Conservation (phyloP, 768 basidiomycete species). For the Phylloporus sp. region DNA sequence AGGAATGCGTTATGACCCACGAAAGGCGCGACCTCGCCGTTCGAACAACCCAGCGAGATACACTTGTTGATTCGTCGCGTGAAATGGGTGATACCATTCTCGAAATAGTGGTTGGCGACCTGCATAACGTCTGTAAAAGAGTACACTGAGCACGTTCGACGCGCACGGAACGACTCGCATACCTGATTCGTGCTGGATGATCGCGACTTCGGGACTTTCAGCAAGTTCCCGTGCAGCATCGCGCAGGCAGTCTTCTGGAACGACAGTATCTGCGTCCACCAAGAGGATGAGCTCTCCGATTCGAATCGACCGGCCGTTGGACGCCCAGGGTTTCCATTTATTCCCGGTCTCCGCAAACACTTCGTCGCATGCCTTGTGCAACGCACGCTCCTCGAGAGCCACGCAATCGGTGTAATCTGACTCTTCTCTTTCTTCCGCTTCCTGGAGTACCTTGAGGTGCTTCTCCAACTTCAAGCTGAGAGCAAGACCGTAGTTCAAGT, state of each 20-base stretch:
- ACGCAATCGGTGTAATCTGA: constrained; percentile 36
- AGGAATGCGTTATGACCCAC: constrained; percentile 89
- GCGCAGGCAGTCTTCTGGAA: constrained; percentile 86
- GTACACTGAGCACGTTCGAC: background rate
- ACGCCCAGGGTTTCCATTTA: constrained; percentile 69
- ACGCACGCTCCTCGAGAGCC: constrained; percentile 64
- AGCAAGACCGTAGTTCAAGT: constrained; percentile 75
- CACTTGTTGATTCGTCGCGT: constrained; percentile 82
- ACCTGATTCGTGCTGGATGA: constrained; percentile 88
- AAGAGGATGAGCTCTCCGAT: constrained; percentile 78
- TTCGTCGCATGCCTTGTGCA: constrained; percentile 73
- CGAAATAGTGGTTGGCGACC: constrained; percentile 85
- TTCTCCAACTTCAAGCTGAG: constrained; percentile 34
- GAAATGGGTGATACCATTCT: constrained; percentile 87
- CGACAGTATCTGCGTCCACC: constrained; percentile 84
- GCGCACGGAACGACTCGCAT: constrained; percentile 32
- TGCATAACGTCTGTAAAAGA: constrained; percentile 70
- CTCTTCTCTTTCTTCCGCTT: constrained; percentile 40
- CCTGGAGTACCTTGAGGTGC: constrained; percentile 34
- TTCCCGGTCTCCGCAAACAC: constrained; percentile 52
- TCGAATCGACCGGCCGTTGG: constrained; percentile 68
- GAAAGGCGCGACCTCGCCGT: constrained; percentile 73
- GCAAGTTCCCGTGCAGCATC: constrained; percentile 84
- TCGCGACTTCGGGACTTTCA: constrained; percentile 56
- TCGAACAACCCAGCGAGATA: constrained; percentile 74